Evolutionary conservation across 2,329 filamentous ascomycete species (phyloP), one percentile per base, ranked within the genome.

Genomic region (Hypoxylon sp.): DNA sequence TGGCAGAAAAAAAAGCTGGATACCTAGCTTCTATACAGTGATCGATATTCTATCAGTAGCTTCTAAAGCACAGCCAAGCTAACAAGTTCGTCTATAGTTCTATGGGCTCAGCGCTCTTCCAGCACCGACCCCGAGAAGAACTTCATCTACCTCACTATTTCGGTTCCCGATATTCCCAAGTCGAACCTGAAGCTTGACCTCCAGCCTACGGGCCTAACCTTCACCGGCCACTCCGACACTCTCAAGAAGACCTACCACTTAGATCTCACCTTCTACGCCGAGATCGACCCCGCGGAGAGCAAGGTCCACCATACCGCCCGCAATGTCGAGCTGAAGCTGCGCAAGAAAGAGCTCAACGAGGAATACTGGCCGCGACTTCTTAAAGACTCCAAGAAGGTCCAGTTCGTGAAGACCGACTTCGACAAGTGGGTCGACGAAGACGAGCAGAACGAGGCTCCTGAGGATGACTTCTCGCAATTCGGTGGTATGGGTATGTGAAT

Each of bases 371-470:
- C 94, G 71, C 90, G 96, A 72, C 88, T 99, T 78, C 87, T 98
- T 80, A 98, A 98, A 90, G 93, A 95, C 68, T 82, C 85, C 74
- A 91, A 93, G 87, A 97, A 94, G 86, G 84, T 93, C 61, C 96
- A 98, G 85, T 99, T 94, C 89, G 84, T 99, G 78, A 97, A 97
- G 91, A 98, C 96, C 72, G 92, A 99, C 85, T 99, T 99, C 77
- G 94, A 98, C 86, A 98, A 97, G 92, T 98, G 94, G 94, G 93
- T 97, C 77, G 94, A 98, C 75, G 94, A 98, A 89, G 94, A 99
- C 80, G 96, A 99, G 88, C 96, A 99, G 86, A 92, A 98, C 79
- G 94, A 94, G 82, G 91, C 88, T 67, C 85, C 89, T 53, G 94
- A 97, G 72, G 94, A 97, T 63, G 94, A 97, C 81, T 83, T 90